Base-by-base conservation (phyloP, 352 stramenopile genomes). In the Saprolegnia diclina region DNA sequence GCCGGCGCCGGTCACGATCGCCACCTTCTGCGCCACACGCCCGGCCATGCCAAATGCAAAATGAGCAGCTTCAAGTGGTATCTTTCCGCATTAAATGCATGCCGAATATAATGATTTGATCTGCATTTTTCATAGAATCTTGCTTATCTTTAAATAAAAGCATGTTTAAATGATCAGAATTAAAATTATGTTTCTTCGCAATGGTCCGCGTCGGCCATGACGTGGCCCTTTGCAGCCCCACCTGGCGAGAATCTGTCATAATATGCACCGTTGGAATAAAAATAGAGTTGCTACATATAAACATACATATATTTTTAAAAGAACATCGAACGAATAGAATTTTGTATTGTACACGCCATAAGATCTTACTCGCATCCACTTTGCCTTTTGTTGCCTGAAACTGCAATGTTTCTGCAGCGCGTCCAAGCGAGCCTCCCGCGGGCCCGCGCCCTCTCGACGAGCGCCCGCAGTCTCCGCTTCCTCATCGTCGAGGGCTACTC, bases 1-100 rank as follows among this genome's bases (percentile, higher is more conserved):
- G 18, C 77, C 87, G n/a, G 85, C 85, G 62, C 87, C 87, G 21
- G 87, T 94, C 72, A 94, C 86, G 35, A 94, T 81, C 50, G 83
- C 85, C 68, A 94, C 85, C 75, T 90, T 82, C 63, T 82, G 82
- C 1, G 77, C 77, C 21, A 94, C 71, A 64, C 84, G 79, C 68
- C 72, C 81, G 65, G 80, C 79, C 44, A 65, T 65, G 16, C 5
- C 35, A 16, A 48, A 7, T 45, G 38, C 14, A 7, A 45, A n/a
- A n/a, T n/a, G n/a, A n/a, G n/a, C n/a, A n/a, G n/a, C n/a, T n/a
- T n/a, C n/a, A n/a, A n/a, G n/a, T n/a, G n/a, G n/a, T n/a, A 14
- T 45, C 38, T 45, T 45, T 45, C n/a, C n/a, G n/a, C n/a, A n/a
- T 45, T 16, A 45, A 45, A 45, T 35, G 19, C 26, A n/a, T 18